Percentiles rank a stretch among this genome's conserved stretches.
phyloP scores from a whole-genome alignment of 2,329 filamentous ascomycete genomes.

The Dothistroma pini region DNA sequence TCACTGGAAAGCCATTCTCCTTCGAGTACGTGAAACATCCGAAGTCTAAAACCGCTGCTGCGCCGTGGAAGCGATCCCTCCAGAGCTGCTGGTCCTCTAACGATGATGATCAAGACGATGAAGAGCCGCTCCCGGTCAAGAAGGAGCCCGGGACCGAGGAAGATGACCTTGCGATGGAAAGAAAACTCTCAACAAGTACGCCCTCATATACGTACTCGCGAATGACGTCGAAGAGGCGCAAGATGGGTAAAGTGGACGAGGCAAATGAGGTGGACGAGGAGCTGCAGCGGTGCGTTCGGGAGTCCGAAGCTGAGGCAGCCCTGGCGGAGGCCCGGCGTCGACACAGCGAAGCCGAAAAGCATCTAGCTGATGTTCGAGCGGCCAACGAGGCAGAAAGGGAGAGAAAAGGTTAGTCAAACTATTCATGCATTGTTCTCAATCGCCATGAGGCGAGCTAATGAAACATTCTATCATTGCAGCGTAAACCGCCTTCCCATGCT shows the following conservation, averaged over 20 bases:
- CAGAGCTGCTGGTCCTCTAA: not conserved
- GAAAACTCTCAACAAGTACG: not conserved
- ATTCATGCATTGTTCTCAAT: constrained; percentile 8
- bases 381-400: not conserved
- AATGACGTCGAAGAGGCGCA: not conserved
- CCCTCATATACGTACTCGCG: not conserved
- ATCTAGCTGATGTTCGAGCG: not conserved
- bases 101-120: constrained; percentile 1
- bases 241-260: not conserved
- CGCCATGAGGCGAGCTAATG: constrained; percentile 16
- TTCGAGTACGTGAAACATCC: not conserved
- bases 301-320: not conserved
- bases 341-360: not conserved
- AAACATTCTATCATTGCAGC: constrained; percentile 18
- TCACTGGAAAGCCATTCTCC: not conserved
- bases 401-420: not conserved
- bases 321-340: not conserved
- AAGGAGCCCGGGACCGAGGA: not conserved
- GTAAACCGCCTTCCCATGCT: constrained; percentile 15
- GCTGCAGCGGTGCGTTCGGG: not conserved
- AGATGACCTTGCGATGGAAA: not conserved
- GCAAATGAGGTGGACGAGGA: not conserved
- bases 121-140: not conserved
- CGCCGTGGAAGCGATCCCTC: not conserved
- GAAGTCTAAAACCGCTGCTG: not conserved